Base-by-base conservation (phyloP, 192 early-diverging fungal genomes). In the Coemansia sp. region DNA sequence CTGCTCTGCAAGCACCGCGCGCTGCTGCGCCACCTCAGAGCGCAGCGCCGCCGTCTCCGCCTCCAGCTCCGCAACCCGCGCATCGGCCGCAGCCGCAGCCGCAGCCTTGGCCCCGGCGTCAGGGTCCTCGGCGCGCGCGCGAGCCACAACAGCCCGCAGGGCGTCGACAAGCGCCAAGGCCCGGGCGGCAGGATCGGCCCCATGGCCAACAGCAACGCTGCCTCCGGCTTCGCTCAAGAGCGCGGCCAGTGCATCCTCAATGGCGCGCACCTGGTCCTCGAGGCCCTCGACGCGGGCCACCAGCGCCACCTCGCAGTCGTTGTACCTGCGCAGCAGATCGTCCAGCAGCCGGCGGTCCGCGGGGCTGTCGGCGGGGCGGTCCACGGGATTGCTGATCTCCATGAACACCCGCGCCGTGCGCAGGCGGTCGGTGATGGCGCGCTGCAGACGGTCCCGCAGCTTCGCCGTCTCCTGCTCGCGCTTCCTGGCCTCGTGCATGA, bases 11-110 rank as follows among this genome's bases (percentile, higher is more conserved):
- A 72, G 31, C 3, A 81, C 39, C 26, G 41, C 51, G 41, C 60
- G 56, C 46, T 49, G 54, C 40, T 70, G 42, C 34, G 35, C 61
- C n/a, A 76, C 32, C 27, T 65, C 63, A 0, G 22, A 21, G 15
- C 60, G 48, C n/a, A 72, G 59, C 36, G 36, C 30, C 8, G 33
- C 54, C 0, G 78, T 53, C 18, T 67, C 52, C 14, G 50, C 30
- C 31, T 68, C 50, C 13, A 85, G 78, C 56, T 60, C 53, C 3
- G 51, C 59, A 21, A 88, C 82, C 9, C 65, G 77, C 38, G 43
- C 15, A 32, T 81, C 74, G 42, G 86, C 41, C 72, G 61, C 10
- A n/a, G n/a, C n/a, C n/a, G n/a, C n/a, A n/a, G n/a, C n/a, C n/a
- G n/a, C n/a, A n/a, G n/a, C n/a, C n/a, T n/a, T n/a, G n/a, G n/a